phyloP scores from a whole-genome alignment of 2,329 filamentous ascomycete genomes.

The Paecilomyces dactylethromorphus region DNA sequence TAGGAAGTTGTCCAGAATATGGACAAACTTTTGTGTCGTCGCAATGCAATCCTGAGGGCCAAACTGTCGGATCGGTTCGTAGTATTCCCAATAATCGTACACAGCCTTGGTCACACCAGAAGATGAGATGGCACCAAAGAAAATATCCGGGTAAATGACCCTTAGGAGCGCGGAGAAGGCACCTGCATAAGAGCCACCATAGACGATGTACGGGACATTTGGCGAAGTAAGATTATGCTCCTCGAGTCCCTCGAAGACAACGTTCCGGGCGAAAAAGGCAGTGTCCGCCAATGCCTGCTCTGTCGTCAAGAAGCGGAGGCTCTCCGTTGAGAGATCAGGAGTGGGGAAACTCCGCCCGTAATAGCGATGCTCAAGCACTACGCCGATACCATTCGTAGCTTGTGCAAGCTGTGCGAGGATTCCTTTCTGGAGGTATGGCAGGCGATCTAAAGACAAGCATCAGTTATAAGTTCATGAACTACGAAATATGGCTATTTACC shows the following conservation, averaged over 20 bases:
- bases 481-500: slow-evolving; percentile 9
- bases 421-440: slow-evolving; percentile 70
- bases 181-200: slow-evolving; percentile 79
- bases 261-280: slow-evolving; percentile 70
- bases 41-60: slow-evolving; percentile 58
- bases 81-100: slow-evolving; percentile 67
- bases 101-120: slow-evolving; percentile 75
- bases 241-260: slow-evolving; percentile 65
- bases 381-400: slow-evolving; percentile 66
- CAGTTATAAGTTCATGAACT: background rate
- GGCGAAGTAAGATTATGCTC: slow-evolving; percentile 59
- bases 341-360: slow-evolving; percentile 72
- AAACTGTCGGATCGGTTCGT: slow-evolving; percentile 51
- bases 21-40: slow-evolving; percentile 54
- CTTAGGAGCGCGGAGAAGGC: slow-evolving; percentile 71
- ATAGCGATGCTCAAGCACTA: slow-evolving; percentile 82
- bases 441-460: slow-evolving; percentile 43
- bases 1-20: slow-evolving; percentile 55
- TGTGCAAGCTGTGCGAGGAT: slow-evolving; percentile 64
- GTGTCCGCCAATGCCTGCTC: slow-evolving; percentile 77
- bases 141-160: slow-evolving; percentile 69
- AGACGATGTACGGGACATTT: slow-evolving; percentile 65
- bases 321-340: slow-evolving; percentile 59
- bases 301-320: slow-evolving; percentile 73
- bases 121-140: slow-evolving; percentile 72